phyloP scores from a whole-genome alignment of 306 rosid genomes.

The Vigna radiata region DNA sequence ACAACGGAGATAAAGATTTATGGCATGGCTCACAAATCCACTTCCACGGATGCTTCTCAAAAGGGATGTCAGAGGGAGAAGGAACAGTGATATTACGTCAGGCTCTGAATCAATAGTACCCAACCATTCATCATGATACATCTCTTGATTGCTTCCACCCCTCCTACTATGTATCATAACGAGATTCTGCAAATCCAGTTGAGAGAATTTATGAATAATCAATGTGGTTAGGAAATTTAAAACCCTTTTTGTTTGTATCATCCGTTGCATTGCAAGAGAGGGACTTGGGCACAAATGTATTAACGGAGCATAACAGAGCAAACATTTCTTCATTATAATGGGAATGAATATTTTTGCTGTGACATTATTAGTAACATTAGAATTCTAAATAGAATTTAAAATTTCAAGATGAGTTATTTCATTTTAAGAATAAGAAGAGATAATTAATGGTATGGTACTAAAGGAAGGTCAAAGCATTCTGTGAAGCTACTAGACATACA shows the following conservation, averaged over 20 bases:
- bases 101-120: slow-evolving; percentile 76
- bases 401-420: neutral
- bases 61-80: slow-evolving; percentile 79
- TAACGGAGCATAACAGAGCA: slow-evolving; percentile 27
- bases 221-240: slow-evolving; percentile 3
- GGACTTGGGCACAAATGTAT: slow-evolving; percentile 19
- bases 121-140: slow-evolving; percentile 79
- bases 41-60: slow-evolving; percentile 74
- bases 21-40: slow-evolving; percentile 89
- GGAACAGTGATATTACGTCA: slow-evolving; percentile 79
- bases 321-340: neutral
- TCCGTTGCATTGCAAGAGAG: neutral
- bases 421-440: neutral
- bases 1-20: slow-evolving; percentile 86
- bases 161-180: slow-evolving; percentile 62
- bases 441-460: neutral
- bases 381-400: slow-evolving; percentile 7
- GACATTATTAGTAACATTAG: neutral
- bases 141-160: slow-evolving; percentile 69
- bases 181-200: slow-evolving; percentile 62
- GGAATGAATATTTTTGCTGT: neutral
- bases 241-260: neutral
- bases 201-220: slow-evolving; percentile 20
- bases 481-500: slow-evolving; percentile 6
- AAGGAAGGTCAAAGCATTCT: neutral